Conservation (phyloP, 805 yeast species). For the Deakozyma indianensis region DNA sequence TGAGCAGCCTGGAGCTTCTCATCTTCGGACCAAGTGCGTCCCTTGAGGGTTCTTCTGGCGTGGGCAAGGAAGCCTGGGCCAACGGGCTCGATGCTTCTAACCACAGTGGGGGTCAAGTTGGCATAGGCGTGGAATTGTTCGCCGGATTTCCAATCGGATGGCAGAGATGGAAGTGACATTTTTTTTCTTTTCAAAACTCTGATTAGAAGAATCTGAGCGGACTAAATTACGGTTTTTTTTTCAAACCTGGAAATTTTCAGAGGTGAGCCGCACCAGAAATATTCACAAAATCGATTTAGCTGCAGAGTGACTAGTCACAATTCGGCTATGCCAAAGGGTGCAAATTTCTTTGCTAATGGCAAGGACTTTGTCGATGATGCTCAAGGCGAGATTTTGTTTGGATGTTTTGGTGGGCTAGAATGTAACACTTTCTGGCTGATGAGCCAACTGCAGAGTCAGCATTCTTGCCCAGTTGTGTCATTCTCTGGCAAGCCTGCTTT, state of each 20-base stretch:
- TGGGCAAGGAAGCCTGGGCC: slow-evolving; percentile 94
- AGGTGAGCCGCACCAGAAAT: background rate
- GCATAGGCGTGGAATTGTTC: slow-evolving; percentile 16
- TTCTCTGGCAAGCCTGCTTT: slow-evolving; percentile 9
- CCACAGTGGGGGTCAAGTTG: slow-evolving; percentile 18
- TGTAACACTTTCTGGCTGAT: background rate
- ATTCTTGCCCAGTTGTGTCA: slow-evolving; percentile 2
- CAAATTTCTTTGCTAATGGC: slow-evolving; percentile 1
- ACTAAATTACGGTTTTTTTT: background rate
- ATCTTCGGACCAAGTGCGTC: slow-evolving; percentile 97
- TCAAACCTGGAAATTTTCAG: background rate
- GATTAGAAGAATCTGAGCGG: background rate
- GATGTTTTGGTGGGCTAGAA: background rate
- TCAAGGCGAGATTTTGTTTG: background rate
- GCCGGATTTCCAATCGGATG: slow-evolving; percentile 13
- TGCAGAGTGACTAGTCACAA: no score
- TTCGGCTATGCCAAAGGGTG: background rate
- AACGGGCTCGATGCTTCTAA: slow-evolving; percentile 82
- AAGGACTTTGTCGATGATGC: background rate
- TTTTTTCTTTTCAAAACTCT: background rate
- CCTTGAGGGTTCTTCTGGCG: slow-evolving; percentile 88
- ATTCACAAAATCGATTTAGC: slow-evolving; percentile 4
- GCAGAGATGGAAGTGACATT: slow-evolving; percentile 11
- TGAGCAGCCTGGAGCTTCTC: slow-evolving; percentile 87
- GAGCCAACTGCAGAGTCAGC: background rate